Conservation (phyloP, 1,139 yeast species). For the Sugiyamaella castrensis region DNA sequence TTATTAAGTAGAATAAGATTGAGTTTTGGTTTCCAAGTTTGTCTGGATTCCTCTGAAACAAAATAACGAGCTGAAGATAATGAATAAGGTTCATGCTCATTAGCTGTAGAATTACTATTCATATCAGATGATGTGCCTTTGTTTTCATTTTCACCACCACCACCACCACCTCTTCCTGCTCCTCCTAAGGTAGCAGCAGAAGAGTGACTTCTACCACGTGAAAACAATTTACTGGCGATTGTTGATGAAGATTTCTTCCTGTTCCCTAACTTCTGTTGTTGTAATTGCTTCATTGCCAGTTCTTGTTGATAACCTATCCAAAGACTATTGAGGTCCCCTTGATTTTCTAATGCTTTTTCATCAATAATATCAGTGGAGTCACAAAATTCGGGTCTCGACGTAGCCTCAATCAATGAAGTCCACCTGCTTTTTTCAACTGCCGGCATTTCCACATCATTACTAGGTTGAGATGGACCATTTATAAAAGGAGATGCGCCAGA, state of each 20-base stretch:
- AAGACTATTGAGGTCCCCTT: conserved; percentile 22
- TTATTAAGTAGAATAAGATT: conserved; percentile 62
- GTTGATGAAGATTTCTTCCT: no score
- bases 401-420: conserved; percentile 22
- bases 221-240: no score
- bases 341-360: conserved; percentile 24
- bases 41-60: conserved; percentile 35
- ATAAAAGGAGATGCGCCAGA: no score
- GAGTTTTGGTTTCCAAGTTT: conserved; percentile 62
- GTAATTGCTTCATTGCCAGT: conserved; percentile 1
- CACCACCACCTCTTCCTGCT: no score
- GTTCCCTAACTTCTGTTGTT: neutral
- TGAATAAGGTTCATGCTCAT: conserved; percentile 18
- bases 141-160: no score
- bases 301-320: conserved; percentile 23
- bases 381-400: conserved; percentile 20
- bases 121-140: neutral
- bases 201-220: neutral
- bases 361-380: conserved; percentile 21
- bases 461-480: no score
- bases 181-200: neutral
- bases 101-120: neutral
- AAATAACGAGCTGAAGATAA: conserved; percentile 29
- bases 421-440: conserved; percentile 19
- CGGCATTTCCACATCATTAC: neutral